phyloP scores from a whole-genome alignment of 345 rosid genomes.

The Melaleuca alternifolia region DNA sequence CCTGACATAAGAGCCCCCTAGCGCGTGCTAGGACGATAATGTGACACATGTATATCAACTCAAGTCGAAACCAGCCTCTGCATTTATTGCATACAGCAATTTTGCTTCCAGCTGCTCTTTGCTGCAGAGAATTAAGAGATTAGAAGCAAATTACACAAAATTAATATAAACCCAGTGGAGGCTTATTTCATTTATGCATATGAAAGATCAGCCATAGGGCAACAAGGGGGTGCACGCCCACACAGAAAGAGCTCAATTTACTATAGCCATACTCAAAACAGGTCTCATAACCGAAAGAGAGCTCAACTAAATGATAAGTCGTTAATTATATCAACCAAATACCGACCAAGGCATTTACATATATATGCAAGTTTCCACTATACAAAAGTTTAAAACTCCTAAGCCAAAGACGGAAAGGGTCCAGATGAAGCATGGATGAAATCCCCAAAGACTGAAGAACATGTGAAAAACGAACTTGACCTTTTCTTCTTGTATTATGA shows the following conservation, averaged over 20 bases:
- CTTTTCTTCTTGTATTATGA: not conserved
- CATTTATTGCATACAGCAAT: conserved; percentile 80
- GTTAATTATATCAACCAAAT: not conserved
- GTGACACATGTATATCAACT: conserved; percentile 39
- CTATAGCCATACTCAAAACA: not conserved
- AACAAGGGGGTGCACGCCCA: not conserved
- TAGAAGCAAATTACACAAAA: not conserved
- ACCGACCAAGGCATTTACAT: not conserved
- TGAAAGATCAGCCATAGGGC: not conserved
- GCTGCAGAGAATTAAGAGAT: conserved; percentile 27
- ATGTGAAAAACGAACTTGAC: not conserved
- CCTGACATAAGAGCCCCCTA: not conserved
- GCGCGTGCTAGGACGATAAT: conserved; percentile 9
- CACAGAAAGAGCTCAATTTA: not conserved
- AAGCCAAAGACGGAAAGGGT: not conserved
- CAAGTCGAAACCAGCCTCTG: conserved; percentile 98
- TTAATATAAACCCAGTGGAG: not conserved
- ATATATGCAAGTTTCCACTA: not conserved
- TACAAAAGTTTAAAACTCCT: not conserved
- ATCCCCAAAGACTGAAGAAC: not conserved
- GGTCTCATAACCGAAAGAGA: not conserved
- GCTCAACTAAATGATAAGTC: not conserved
- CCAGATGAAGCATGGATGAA: not conserved
- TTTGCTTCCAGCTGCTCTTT: conserved; percentile 82
- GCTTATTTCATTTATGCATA: not conserved